These are phyloP conservation scores for Kurtzmaniella natalensis DNA, from an alignment of 1,139 yeast genomes.

Conservation along the genomic window DNA sequence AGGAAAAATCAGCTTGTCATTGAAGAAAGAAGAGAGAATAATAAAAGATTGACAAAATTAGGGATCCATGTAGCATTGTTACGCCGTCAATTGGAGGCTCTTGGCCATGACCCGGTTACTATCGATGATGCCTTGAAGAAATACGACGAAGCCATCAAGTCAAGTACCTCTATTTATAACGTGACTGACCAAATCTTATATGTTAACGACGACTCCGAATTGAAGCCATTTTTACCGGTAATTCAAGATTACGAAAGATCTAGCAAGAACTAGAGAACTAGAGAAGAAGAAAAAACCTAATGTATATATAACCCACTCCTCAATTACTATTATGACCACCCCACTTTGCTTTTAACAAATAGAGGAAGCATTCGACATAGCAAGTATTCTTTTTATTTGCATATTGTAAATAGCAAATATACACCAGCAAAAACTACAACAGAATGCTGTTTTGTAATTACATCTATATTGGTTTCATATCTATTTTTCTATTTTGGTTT, in stretches of 20 bases:
- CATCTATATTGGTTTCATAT: no score
- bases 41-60: conserved; percentile 56
- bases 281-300: no score
- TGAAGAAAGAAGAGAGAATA: conserved; percentile 44
- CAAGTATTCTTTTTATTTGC: no score
- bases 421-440: no score
- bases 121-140: conserved; percentile 50
- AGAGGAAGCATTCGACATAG: no score
- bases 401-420: no score
- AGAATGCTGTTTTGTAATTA: no score
- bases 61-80: conserved; percentile 60
- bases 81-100: conserved; percentile 51
- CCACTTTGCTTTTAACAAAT: no score
- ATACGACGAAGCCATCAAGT: conserved; percentile 52
- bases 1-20: conserved; percentile 43
- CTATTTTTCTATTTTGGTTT: no score
- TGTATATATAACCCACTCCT: no score
- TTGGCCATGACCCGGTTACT: conserved; percentile 48
- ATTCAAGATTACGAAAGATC: conserved; percentile 49
- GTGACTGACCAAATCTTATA: conserved; percentile 54
- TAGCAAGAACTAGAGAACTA: conserved; percentile 22
- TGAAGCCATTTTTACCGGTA: conserved; percentile 52
- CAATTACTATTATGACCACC: no score
- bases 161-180: conserved; percentile 51
- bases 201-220: conserved; percentile 50